Evolutionary conservation across 2,329 filamentous ascomycete species (phyloP), one percentile per base, ranked within the genome.

Genomic region (Aspergillus aculeatinus): DNA sequence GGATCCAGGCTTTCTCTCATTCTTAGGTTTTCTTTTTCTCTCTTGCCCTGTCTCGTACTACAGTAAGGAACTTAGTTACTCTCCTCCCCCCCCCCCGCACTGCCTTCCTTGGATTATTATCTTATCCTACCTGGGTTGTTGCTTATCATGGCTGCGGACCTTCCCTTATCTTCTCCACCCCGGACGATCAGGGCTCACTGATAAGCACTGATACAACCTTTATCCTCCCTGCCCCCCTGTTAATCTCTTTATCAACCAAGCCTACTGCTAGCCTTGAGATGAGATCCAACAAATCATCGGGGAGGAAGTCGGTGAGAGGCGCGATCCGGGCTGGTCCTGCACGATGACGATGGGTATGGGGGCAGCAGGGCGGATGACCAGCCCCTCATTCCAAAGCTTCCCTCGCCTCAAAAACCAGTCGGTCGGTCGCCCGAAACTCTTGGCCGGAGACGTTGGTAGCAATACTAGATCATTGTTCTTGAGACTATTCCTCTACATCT

Each of bases 71-170:
- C n/a, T n/a, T n/a, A 23, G 23, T 23, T 16, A 33, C 27, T 51
- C 31, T 51, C 29, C 27, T 51, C 31, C 48, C 29, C 64, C 70
- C 68, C 64, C 70, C 68, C 70, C 70, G 70, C 70, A 72, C 39
- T 29, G 6, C 6, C 27, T 29, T 9, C 27, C 7, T 29, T 29
- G 7, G 27, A 3, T 44, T 19, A 35, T 35, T 6, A 12, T 9
- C 39, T 44, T 44, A 44, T 44, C 39, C 39, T 35, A 16, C 39
- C 16, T 44, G 16, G 14, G 12, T 19, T n/a, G 7, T 19, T 70
- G 67, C 44, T 60, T 61, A 62, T 53, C 57, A 58, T 58, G 27
- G n/a, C n/a, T 9, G 33, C 51, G 23, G 31, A 35, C 51, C 33
- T 29, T 29, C n/a, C 23, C 51, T 53, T 53, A 53, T 53, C 51